Evolutionary conservation across 345 rosid genomes (phyloP).

Genomic region (Syzygium grande): DNA sequence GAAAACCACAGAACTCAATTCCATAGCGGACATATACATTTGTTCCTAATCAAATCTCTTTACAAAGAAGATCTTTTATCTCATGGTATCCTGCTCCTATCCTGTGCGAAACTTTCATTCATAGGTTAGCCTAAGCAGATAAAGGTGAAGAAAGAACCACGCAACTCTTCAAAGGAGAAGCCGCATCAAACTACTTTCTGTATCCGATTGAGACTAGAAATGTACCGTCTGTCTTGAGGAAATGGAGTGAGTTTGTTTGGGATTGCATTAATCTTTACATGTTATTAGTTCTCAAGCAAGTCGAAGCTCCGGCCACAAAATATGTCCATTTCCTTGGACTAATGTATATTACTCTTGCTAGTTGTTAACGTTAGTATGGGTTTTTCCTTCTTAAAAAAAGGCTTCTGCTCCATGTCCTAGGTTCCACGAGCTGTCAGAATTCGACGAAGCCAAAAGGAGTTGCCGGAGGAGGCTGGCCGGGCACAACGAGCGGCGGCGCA

Average conservation of each 20-base stretch:
- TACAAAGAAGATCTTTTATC: not conserved
- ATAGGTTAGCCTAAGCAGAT: not conserved
- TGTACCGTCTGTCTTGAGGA: not conserved
- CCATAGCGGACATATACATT: not conserved
- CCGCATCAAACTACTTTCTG: not conserved
- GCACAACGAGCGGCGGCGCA: slow-evolving; percentile 85
- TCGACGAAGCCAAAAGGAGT: slow-evolving; percentile 72
- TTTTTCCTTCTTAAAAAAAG: not conserved
- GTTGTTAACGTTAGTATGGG: not conserved
- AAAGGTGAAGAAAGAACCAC: not conserved
- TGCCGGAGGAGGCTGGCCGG: slow-evolving; percentile 86
- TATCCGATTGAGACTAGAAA: not conserved
- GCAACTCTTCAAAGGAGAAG: not conserved
- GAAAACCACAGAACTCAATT: not conserved
- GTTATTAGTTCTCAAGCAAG: not conserved
- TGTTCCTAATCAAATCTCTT: not conserved
- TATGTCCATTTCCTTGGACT: not conserved
- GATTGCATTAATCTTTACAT: not conserved
- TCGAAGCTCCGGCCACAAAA: not conserved
- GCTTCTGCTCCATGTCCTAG: slow-evolving; percentile 15
- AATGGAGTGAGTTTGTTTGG: not conserved
- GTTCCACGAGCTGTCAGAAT: slow-evolving; percentile 77
- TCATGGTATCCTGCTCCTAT: not conserved
- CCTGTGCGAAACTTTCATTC: not conserved
- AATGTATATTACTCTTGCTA: not conserved